phyloP scores from a whole-genome alignment of 2,329 filamentous ascomycete species.

The Geosmithia putterillii region DNA sequence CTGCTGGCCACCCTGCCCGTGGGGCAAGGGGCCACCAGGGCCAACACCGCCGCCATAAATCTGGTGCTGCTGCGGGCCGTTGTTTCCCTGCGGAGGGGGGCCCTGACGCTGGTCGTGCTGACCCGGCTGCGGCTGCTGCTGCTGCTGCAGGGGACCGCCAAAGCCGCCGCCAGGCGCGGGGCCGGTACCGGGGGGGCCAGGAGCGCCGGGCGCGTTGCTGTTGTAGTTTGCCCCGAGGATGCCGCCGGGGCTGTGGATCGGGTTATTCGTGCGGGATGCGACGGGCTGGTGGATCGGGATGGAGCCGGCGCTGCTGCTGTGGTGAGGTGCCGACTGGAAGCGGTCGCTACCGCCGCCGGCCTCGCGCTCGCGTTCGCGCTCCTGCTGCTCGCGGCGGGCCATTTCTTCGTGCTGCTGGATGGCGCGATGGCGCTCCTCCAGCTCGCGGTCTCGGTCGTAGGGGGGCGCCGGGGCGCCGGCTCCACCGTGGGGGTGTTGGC shows the following conservation, averaged over 20 bases:
- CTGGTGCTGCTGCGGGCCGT: slow-evolving; percentile 37
- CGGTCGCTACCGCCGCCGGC: slow-evolving; percentile 52
- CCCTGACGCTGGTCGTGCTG: slow-evolving; percentile 32
- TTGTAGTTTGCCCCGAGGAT: slow-evolving; percentile 68
- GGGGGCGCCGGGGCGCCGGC: slow-evolving; percentile 18
- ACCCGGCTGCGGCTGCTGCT: slow-evolving; percentile 38
- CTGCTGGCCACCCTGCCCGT: slow-evolving; percentile 37
- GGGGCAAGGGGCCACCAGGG: slow-evolving; percentile 37
- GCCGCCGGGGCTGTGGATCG: slow-evolving; percentile 86
- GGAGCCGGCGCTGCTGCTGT: slow-evolving; percentile 68
- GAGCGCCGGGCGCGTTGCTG: slow-evolving; percentile 31
- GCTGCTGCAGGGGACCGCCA: slow-evolving; percentile 37
- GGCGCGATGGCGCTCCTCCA: slow-evolving; percentile 34
- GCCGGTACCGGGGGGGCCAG: slow-evolving; percentile 29
- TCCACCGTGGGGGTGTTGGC: slow-evolving; percentile 28
- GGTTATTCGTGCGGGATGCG: slow-evolving; percentile 64
- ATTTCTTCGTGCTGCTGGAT: slow-evolving; percentile 33
- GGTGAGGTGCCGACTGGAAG: slow-evolving; percentile 57
- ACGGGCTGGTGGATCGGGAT: slow-evolving; percentile 93
- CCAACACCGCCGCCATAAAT: slow-evolving; percentile 44
- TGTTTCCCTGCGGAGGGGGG: slow-evolving; percentile 23
- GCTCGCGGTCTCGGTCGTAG: slow-evolving; percentile 36
- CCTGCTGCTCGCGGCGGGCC: slow-evolving; percentile 34
- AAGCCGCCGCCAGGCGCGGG: slow-evolving; percentile 40
- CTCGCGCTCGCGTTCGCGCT: slow-evolving; percentile 51